Conservation (phyloP, 2,329 filamentous ascomycete species). For the Herpotrichia juniperi region DNA sequence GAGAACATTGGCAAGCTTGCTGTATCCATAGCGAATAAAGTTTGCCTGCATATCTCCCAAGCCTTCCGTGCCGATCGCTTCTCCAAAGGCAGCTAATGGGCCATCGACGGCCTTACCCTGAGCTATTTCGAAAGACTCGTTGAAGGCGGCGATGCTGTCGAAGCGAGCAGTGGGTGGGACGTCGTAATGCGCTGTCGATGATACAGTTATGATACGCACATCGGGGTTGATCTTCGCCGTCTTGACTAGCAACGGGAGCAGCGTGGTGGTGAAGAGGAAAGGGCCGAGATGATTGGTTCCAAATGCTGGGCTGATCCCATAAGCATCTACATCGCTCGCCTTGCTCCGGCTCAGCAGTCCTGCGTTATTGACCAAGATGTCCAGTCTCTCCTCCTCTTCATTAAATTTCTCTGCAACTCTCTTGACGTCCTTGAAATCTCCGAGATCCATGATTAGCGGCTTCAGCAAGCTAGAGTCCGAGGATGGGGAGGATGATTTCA, state of each 20-base stretch:
- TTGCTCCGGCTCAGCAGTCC: slow-evolving; percentile 28
- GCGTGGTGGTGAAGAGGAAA: slow-evolving; percentile 43
- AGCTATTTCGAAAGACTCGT: background rate
- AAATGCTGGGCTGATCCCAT: slow-evolving; percentile 30
- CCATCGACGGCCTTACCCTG: slow-evolving; percentile 13
- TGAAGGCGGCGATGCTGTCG: background rate
- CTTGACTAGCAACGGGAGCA: slow-evolving; percentile 38
- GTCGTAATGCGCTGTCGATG: slow-evolving; percentile 13
- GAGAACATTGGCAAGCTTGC: slow-evolving; percentile 54
- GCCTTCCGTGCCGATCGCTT: slow-evolving; percentile 17
- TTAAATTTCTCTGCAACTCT: slow-evolving; percentile 43
- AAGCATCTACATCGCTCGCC: slow-evolving; percentile 10
- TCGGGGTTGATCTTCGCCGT: slow-evolving; percentile 38
- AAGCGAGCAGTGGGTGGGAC: background rate
- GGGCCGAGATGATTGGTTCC: slow-evolving; percentile 47
- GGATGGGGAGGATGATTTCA: slow-evolving; percentile 5
- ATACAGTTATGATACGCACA: slow-evolving; percentile 50
- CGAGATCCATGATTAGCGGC: slow-evolving; percentile 38
- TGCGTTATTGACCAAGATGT: slow-evolving; percentile 46
- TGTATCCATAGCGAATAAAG: slow-evolving; percentile 49
- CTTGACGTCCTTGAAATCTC: slow-evolving; percentile 48
- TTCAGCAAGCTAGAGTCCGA: slow-evolving; percentile 28
- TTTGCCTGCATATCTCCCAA: slow-evolving; percentile 4
- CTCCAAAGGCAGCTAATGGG: slow-evolving; percentile 30
- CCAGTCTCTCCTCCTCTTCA: slow-evolving; percentile 43